phyloP scores from a whole-genome alignment of 169 alveolate species.

The Cystoisospora suis region DNA sequence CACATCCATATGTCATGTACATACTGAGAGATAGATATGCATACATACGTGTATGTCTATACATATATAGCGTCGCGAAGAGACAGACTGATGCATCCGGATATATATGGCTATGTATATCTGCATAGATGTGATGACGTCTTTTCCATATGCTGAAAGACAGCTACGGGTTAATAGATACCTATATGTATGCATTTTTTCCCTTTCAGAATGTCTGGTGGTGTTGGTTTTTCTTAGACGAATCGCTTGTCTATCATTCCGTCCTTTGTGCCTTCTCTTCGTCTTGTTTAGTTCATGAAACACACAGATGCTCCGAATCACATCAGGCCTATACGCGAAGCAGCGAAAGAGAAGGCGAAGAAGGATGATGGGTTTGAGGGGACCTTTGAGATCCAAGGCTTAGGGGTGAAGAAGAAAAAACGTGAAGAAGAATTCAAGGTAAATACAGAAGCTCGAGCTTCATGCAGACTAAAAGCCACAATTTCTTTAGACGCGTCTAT shows the following conservation, averaged over 20 bases:
- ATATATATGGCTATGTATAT: no score
- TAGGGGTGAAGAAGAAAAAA: not conserved
- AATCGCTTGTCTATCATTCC: not conserved
- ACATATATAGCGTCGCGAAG: not conserved
- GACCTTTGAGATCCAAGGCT: not conserved
- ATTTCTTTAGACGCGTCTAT: no score
- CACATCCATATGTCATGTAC: not conserved
- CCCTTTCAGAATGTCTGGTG: not conserved
- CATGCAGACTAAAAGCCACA: no score
- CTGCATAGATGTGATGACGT: not conserved
- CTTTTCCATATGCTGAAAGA: not conserved
- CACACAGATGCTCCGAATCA: conserved; percentile 31
- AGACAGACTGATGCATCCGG: not conserved
- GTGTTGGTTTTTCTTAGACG: not conserved
- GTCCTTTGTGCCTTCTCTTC: not conserved
- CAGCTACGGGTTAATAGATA: not conserved
- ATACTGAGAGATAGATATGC: not conserved
- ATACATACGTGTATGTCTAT: not conserved
- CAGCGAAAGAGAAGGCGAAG: not conserved
- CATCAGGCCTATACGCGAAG: conserved; percentile 19
- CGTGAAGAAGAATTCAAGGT: not conserved
- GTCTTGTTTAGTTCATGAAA: conserved; percentile 11
- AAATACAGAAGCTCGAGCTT: no score
- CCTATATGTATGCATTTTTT: not conserved
- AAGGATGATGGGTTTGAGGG: conserved; percentile 5